Evolutionary conservation across 2,329 filamentous ascomycete genomes (phyloP), one percentile per base, ranked within the genome.

Genomic region (Thelonectria discophora): DNA sequence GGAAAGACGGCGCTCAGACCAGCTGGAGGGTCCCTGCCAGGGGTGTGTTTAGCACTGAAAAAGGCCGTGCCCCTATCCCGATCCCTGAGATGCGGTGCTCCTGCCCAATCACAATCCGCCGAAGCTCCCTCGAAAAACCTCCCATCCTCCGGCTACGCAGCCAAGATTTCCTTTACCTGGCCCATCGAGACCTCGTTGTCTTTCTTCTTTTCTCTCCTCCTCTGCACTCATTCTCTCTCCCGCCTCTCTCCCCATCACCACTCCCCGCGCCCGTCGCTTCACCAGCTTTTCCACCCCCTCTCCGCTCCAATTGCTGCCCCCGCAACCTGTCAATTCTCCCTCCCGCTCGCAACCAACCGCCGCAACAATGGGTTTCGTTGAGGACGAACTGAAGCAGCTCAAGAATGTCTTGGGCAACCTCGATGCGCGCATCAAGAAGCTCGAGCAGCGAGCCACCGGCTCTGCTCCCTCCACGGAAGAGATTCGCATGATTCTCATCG

Each of bases 401-500:
- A 93, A 94, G 82, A 87, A 90, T 81, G 87, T 93, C 75, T 89
- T 98, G 77, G 84, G 87, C 77, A 87, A 88, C 81, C 90, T 99
- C 72, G 93, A 98, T 81, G 83, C 87, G 76, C 90, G 94, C 75
- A 91, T 99, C 73, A 89, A 90, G 79, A 86, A 92, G 75, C 87
- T 99, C 69, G 95, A 99, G 80, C 80, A 85, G 75, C 88, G 88
- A 76, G 83, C 95, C 71, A 81, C 83, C 63, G 84, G 86, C 70
- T 81, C 82, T 70, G 76, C 79, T 42, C 65, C 69, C 42, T 84
- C 84, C 65, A 71, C 84, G 40, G 84, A 90, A 70, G 86, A 90
- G 75, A 87, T 99, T 80, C 90, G 95, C 81, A 97, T 99, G 91
- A 93, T 99, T 74, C 84, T 99, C 75, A 98, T 99, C 83, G 95